Evolutionary conservation across 371 early-diverging fungal genomes (phyloP).

Genomic region (Actinomucor elegans): DNA sequence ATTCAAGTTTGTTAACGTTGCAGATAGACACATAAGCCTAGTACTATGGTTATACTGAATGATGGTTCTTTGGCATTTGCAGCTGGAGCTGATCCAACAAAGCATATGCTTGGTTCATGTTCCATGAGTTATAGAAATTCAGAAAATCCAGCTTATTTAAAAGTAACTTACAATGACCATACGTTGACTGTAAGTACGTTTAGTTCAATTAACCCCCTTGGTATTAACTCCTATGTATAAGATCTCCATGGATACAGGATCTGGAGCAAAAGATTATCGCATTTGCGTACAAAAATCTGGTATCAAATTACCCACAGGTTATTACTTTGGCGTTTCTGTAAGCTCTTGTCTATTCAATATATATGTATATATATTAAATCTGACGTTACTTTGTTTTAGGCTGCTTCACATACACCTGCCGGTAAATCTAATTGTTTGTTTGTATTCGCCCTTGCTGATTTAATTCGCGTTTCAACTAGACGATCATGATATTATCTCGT

Average conservation of each 20-base stretch:
- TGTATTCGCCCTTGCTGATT: not conserved
- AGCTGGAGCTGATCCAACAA: slow-evolving; percentile 42
- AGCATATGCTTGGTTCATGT: slow-evolving; percentile 63
- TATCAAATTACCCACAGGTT: slow-evolving; percentile 68
- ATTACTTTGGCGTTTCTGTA: slow-evolving; percentile 82
- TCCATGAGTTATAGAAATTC: slow-evolving; percentile 76
- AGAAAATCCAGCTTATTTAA: slow-evolving; percentile 54
- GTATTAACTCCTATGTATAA: slow-evolving; percentile 11
- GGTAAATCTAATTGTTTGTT: slow-evolving; percentile 24
- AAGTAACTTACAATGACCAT: slow-evolving; percentile 63
- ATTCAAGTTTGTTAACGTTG: slow-evolving; percentile 1
- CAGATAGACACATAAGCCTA: slow-evolving; percentile 59
- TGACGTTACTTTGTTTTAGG: slow-evolving; percentile 18
- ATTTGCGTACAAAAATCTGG: slow-evolving; percentile 63
- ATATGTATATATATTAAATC: not conserved
- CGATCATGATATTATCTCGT: slow-evolving; percentile 78
- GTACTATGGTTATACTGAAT: slow-evolving; percentile 68
- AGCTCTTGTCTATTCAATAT: slow-evolving; percentile 9
- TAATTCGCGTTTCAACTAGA: slow-evolving; percentile 39
- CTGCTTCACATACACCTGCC: slow-evolving; percentile 37
- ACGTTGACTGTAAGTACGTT: slow-evolving; percentile 54
- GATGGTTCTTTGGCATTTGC: slow-evolving; percentile 61
- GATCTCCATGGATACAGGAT: slow-evolving; percentile 63
- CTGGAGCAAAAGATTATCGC: slow-evolving; percentile 51
- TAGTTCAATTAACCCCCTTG: not conserved